phyloP scores from a whole-genome alignment of 306 rosid genomes.

The Astragalus glycyphyllos region DNA sequence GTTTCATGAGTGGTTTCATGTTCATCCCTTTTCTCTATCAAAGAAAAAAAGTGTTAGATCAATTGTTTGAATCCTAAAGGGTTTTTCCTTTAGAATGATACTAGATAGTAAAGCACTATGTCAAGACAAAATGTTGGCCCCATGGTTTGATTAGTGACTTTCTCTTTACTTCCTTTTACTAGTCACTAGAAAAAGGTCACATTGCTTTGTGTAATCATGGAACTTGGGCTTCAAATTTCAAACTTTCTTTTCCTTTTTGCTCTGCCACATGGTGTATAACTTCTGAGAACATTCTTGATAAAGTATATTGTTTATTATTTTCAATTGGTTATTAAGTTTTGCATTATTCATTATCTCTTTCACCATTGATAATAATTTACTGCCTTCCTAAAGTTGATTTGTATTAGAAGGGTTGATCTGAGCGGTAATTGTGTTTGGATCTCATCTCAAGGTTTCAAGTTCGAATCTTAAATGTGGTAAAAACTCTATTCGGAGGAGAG shows the following conservation, averaged over 20 bases:
- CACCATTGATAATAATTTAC: conserved; percentile 36
- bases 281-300: conserved; percentile 36
- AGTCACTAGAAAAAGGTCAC: conserved; percentile 41
- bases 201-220: conserved; percentile 41
- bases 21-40: conserved; percentile 22
- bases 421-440: too few species aligned
- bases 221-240: conserved; percentile 30
- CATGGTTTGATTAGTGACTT: conserved; percentile 37
- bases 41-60: background rate
- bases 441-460: too few species aligned
- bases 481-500: too few species aligned
- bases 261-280: conserved; percentile 16
- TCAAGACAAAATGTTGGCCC: conserved; percentile 34
- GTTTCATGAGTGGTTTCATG: conserved; percentile 51
- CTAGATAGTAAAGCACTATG: conserved; percentile 20
- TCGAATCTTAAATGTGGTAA: too few species aligned
- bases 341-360: conserved; percentile 34
- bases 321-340: conserved; percentile 5
- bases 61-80: conserved; percentile 30
- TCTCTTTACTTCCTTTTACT: conserved; percentile 17
- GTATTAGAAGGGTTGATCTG: too few species aligned
- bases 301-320: conserved; percentile 21
- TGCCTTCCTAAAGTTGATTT: conserved; percentile 38
- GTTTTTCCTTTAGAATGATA: conserved; percentile 29
- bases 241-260: conserved; percentile 7